These are phyloP conservation scores for Melanopsichium pennsylvanicum DNA, from an alignment of 1,284 basidiomycete genomes.

Conservation along the genomic window DNA sequence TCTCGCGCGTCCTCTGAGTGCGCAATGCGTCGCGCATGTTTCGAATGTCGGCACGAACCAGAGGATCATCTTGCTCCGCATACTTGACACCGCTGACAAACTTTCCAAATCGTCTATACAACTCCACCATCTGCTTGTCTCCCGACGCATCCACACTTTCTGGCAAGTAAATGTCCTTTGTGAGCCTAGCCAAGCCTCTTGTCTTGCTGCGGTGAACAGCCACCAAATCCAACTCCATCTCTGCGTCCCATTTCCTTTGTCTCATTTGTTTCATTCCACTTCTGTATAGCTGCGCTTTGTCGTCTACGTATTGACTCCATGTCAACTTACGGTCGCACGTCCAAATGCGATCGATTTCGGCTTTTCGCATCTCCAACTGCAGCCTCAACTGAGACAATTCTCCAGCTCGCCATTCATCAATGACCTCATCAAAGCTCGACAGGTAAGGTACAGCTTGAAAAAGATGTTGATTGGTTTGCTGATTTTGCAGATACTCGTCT, in stretches of 20 bases:
- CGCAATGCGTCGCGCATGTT: slow-evolving; percentile 29
- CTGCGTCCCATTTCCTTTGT: slow-evolving; percentile 30
- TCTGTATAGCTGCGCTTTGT: slow-evolving; percentile 23
- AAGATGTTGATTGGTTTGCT: slow-evolving; percentile 19
- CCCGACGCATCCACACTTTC: not conserved
- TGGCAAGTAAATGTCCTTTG: slow-evolving; percentile 13
- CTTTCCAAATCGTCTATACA: slow-evolving; percentile 21
- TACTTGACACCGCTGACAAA: slow-evolving; percentile 22
- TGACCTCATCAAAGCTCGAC: slow-evolving; percentile 33
- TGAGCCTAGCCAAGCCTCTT: slow-evolving; percentile 17
- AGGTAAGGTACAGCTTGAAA: slow-evolving; percentile 26
- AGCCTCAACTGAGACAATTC: slow-evolving; percentile 28
- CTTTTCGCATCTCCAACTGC: slow-evolving; percentile 38
- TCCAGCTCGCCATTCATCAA: slow-evolving; percentile 40
- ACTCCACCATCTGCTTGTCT: slow-evolving; percentile 1
- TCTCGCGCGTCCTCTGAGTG: not conserved
- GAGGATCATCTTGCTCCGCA: slow-evolving; percentile 14
- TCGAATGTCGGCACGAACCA: slow-evolving; percentile 24
- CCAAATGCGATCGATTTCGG: slow-evolving; percentile 41
- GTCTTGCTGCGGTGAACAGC: slow-evolving; percentile 28
- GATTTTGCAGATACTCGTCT: slow-evolving; percentile 23
- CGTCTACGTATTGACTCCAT: slow-evolving; percentile 32
- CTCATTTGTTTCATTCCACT: slow-evolving; percentile 8
- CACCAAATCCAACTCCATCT: slow-evolving; percentile 38
- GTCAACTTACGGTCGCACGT: slow-evolving; percentile 41